These are phyloP conservation scores for Phytophthora multivora DNA, from an alignment of 352 stramenopile species.

Conservation along the genomic window DNA sequence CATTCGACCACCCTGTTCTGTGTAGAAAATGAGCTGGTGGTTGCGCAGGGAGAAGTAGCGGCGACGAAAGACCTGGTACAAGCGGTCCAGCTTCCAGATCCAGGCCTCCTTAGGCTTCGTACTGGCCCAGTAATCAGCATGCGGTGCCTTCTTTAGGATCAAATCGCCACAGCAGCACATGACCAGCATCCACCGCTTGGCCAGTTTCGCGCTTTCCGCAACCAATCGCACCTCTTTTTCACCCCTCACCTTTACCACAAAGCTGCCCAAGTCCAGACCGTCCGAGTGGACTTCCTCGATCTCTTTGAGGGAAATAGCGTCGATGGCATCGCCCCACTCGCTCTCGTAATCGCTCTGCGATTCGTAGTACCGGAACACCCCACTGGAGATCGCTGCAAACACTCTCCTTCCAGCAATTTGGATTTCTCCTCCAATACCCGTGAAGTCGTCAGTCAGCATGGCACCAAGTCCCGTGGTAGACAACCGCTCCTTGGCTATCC, in stretches of 20 bases:
- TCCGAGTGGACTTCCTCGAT: slow-evolving; percentile 84
- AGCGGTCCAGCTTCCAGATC: slow-evolving; percentile 86
- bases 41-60: slow-evolving; percentile 86
- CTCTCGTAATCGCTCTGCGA: slow-evolving; percentile 79
- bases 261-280: slow-evolving; percentile 68
- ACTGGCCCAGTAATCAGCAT: slow-evolving; percentile 77
- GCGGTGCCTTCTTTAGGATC: slow-evolving; percentile 69
- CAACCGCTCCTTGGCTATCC: slow-evolving; percentile 35
- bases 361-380: slow-evolving; percentile 90
- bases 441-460: slow-evolving; percentile 48
- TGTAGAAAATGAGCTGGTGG: slow-evolving; percentile 84
- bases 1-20: slow-evolving; percentile 63
- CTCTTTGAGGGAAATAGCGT: slow-evolving; percentile 78
- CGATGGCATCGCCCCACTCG: slow-evolving; percentile 85
- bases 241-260: slow-evolving; percentile 75
- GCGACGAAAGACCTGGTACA: slow-evolving; percentile 86
- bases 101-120: slow-evolving; percentile 84
- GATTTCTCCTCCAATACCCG: slow-evolving; percentile 67
- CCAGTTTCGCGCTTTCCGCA: slow-evolving; percentile 65
- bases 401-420: slow-evolving; percentile 63
- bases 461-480: slow-evolving; percentile 32
- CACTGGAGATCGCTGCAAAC: slow-evolving; percentile 80
- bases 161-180: slow-evolving; percentile 87
- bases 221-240: slow-evolving; percentile 78
- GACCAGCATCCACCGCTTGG: slow-evolving; percentile 88